These are phyloP conservation scores for Filosporella fistucella DNA, from an alignment of 495 filamentous ascomycete species.

Conservation along the genomic window DNA sequence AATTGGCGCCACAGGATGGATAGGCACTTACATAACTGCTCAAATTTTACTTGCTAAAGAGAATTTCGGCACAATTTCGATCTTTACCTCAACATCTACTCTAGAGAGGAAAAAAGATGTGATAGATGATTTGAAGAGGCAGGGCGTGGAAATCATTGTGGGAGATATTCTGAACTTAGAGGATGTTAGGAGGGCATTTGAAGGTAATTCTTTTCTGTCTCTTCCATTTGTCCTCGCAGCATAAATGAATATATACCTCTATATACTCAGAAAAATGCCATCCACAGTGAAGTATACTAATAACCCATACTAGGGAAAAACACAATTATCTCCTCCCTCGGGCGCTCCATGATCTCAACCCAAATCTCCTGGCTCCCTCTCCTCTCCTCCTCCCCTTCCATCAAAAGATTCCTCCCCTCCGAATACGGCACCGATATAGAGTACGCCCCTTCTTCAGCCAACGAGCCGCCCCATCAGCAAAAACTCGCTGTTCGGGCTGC, in stretches of 20 bases:
- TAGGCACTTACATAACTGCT: conserved; percentile 59
- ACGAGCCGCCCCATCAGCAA: conserved; percentile 65
- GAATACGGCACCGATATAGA: conserved; percentile 76
- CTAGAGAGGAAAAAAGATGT: conserved; percentile 41
- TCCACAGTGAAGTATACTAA: background rate
- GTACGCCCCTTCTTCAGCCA: conserved; percentile 41
- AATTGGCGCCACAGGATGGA: conserved; percentile 65
- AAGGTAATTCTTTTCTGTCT: conserved; percentile 37
- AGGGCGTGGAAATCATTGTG: conserved; percentile 52
- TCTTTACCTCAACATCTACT: conserved; percentile 59
- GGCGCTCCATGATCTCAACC: conserved; percentile 50
- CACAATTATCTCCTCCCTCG: conserved; percentile 64
- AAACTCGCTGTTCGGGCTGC: conserved; percentile 57
- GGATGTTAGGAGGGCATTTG: conserved; percentile 34
- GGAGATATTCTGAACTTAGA: conserved; percentile 51
- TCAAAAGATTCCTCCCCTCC: conserved; percentile 66
- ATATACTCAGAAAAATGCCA: too few species aligned
- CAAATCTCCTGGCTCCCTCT: conserved; percentile 59
- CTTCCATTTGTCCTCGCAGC: conserved; percentile 23
- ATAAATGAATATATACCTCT: too few species aligned
- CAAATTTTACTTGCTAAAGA: conserved; percentile 50
- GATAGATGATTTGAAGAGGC: conserved; percentile 40
- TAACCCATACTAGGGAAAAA: conserved; percentile 33
- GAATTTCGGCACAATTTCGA: conserved; percentile 47
- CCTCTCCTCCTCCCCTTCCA: conserved; percentile 31